Base-by-base conservation (phyloP, 176 grass and related monocot genomes). In the Pontederia paniculata region DNA sequence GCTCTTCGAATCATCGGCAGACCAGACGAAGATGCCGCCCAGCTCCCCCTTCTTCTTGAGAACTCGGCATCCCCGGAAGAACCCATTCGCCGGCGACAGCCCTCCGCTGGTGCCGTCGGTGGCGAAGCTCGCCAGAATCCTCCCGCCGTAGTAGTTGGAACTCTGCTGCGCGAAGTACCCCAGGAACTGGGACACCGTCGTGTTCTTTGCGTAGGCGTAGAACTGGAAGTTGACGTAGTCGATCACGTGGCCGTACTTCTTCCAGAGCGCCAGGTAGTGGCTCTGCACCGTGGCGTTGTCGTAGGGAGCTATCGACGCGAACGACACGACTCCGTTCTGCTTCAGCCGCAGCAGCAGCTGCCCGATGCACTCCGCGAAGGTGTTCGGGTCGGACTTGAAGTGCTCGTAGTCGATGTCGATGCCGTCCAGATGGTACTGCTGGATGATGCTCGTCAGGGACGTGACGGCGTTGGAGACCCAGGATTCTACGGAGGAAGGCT, bases 211-310 rank as follows among this genome's bases (percentile, higher is more conserved):
- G 48, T 52, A 66, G 0, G 63, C 63, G 25, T 66, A 66, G 63
- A 50, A 66, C 48, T 66, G 63, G 63, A 66, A 66, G 48, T 66
- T 66, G 23, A 66, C 63, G 48, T 66, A 66, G 48, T 66, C 63
- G 22, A 66, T 52, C 1, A 66, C 2, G 13, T 52, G 48, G 1
- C 48, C 63, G 17, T 66, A 42, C 49, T 52, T 51, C 25, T 2
- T 66, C 63, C 63, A 66, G 48, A 66, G n/a, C 2, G 25, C 47
- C 63, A 41, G 1, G 63, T 66, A 66, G 42, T 52, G 48, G 10
- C 10, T 17, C 23, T 52, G 63, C 23, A 66, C 63, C 5, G 50
- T 9, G 0, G 11, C n/a, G 10, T 53, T 9, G 10, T 21, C 63
- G 17, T 52, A 52, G 25, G 63, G 48, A 4, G 63, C 63, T 14